Conservation (phyloP, 352 stramenopile species). For the Stramenopiles sp. region DNA sequence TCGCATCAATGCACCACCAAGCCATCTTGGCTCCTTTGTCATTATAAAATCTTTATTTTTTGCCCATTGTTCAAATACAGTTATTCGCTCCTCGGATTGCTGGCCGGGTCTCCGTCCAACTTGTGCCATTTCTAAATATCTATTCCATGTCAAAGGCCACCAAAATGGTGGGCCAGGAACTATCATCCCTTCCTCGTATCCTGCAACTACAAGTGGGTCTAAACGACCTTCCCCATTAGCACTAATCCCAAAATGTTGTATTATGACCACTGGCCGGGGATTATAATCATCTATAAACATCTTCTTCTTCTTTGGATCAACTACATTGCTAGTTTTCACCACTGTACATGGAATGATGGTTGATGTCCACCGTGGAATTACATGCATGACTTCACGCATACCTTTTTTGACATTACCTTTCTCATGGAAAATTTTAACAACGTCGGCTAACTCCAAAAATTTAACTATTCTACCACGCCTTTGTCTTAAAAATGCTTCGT, state of each 20-base stretch:
- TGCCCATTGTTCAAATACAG: background rate
- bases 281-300: background rate
- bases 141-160: background rate
- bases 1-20: background rate
- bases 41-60: background rate
- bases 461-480: background rate
- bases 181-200: background rate
- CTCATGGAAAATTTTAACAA: background rate
- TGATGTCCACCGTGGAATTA: background rate
- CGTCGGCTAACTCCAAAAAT: background rate
- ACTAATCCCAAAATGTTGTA: background rate
- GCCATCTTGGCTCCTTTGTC: background rate
- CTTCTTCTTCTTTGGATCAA: background rate
- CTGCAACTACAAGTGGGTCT: background rate
- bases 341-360: background rate
- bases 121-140: background rate
- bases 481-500: background rate
- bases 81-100: background rate
- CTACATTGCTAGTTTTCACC: background rate
- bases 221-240: background rate
- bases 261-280: background rate
- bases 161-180: background rate
- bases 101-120: background rate
- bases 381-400: background rate
- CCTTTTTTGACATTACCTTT: background rate